phyloP scores from a whole-genome alignment of 202 grass and related monocot genomes.

The Miscanthus sacchariflorus region DNA sequence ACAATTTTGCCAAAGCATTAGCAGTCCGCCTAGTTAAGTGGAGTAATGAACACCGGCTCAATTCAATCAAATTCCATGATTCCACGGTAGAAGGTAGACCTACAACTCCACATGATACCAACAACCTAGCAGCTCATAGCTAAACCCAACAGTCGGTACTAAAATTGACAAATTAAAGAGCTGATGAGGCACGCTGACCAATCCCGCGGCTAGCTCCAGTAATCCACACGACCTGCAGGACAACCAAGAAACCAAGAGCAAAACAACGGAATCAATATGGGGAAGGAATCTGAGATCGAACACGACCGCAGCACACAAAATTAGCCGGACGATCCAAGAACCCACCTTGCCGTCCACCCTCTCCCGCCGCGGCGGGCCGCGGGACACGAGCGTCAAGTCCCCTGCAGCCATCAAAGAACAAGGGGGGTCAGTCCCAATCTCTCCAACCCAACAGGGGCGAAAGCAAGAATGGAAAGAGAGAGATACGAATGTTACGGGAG shows the following conservation, averaged over 20 bases:
- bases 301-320: neutral
- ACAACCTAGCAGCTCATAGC: neutral
- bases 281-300: conserved; percentile 10
- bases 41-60: neutral
- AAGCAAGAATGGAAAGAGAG: neutral
- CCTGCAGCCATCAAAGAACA: conserved; percentile 54
- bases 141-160: conserved; percentile 14
- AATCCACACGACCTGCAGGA: conserved; percentile 89
- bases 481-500: neutral
- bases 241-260: neutral
- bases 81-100: neutral
- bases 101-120: neutral
- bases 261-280: conserved; percentile 11
- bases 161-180: conserved; percentile 30
- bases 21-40: neutral
- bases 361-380: conserved; percentile 67
- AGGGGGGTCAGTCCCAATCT: neutral
- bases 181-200: conserved; percentile 53
- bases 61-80: neutral
- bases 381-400: conserved; percentile 83
- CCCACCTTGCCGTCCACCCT: conserved; percentile 83
- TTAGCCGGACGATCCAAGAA: neutral
- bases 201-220: conserved; percentile 96
- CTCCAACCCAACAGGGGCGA: neutral
- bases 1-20: neutral